These are phyloP conservation scores for Albifimbria verrucaria DNA, from an alignment of 2,329 filamentous ascomycete genomes.

Conservation along the genomic window DNA sequence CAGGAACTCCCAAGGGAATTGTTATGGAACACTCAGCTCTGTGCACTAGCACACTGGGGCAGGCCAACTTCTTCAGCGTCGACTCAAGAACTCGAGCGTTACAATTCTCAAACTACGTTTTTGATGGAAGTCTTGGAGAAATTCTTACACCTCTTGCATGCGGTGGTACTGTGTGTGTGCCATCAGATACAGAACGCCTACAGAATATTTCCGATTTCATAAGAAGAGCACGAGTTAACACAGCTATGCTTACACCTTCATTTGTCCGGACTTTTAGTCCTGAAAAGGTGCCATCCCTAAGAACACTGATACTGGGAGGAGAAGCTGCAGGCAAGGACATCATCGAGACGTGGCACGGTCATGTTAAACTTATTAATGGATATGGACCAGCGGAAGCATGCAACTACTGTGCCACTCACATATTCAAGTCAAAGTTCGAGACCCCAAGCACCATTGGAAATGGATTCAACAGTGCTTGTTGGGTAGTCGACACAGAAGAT, in stretches of 20 bases:
- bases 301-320: slow-evolving; percentile 9
- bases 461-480: slow-evolving; percentile 30
- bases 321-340: slow-evolving; percentile 8
- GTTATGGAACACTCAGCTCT: slow-evolving; percentile 6
- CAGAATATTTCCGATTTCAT: slow-evolving; percentile 4
- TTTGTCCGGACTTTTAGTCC: slow-evolving; percentile 12
- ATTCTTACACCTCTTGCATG: slow-evolving; percentile 10
- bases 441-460: slow-evolving; percentile 32
- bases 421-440: background rate
- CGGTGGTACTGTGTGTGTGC: slow-evolving; percentile 15
- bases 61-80: slow-evolving; percentile 3
- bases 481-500: slow-evolving; percentile 38
- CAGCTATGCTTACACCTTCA: slow-evolving; percentile 14
- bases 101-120: slow-evolving; percentile 16
- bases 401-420: background rate
- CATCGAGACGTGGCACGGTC: slow-evolving; percentile 9
- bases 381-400: slow-evolving; percentile 16
- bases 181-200: slow-evolving; percentile 10
- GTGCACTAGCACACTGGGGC: slow-evolving; percentile 6
- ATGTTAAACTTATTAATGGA: slow-evolving; percentile 8
- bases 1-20: slow-evolving; percentile 5
- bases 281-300: slow-evolving; percentile 9
- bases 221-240: slow-evolving; percentile 3
- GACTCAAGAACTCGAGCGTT: slow-evolving; percentile 8
- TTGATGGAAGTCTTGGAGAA: slow-evolving; percentile 16